These are phyloP conservation scores for Alternaria viburni DNA, from an alignment of 2,329 filamentous ascomycete species.

Conservation along the genomic window DNA sequence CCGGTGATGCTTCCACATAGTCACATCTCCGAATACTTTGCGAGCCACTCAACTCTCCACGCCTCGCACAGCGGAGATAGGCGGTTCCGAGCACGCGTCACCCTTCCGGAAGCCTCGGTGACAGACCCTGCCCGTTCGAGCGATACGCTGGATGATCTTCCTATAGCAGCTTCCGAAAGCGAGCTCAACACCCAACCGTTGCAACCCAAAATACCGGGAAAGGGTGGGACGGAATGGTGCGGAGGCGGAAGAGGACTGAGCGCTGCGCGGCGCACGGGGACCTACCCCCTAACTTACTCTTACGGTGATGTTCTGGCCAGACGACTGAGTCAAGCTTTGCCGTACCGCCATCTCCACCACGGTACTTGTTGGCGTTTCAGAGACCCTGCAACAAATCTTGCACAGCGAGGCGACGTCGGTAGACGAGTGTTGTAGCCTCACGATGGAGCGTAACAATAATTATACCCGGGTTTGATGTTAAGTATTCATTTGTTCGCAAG, in stretches of 20 bases:
- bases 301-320: conserved; percentile 1
- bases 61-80: background rate
- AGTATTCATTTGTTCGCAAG: background rate
- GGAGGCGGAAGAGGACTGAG: conserved; percentile 3
- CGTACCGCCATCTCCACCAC: background rate
- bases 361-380: background rate
- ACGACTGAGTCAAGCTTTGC: background rate
- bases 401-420: background rate
- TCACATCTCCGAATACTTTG: background rate
- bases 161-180: background rate
- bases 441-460: background rate
- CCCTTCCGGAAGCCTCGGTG: background rate
- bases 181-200: background rate
- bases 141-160: background rate
- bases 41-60: background rate
- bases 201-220: background rate
- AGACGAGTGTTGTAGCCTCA: background rate
- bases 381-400: background rate
- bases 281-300: background rate
- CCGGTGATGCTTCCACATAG: background rate
- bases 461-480: background rate
- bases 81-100: background rate
- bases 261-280: background rate
- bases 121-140: background rate
- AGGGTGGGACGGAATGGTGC: conserved; percentile 2